Percentiles rank a stretch among this genome's conserved stretches.
Conservation (phyloP, 805 yeast species). For the Kluyveromyces starmeri region DNA sequence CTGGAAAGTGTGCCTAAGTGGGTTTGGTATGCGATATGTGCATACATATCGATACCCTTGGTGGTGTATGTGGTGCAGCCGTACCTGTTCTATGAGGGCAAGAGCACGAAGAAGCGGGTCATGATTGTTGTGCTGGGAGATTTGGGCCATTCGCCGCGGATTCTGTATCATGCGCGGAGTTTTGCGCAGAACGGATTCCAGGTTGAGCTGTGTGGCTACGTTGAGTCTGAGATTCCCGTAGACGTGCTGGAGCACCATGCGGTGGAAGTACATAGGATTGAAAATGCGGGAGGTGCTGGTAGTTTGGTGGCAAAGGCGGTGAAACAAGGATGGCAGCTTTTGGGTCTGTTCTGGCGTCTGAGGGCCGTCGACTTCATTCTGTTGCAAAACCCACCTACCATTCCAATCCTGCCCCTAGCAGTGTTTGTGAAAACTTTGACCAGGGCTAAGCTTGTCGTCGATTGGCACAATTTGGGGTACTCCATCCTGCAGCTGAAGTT, state of each 20-base stretch:
- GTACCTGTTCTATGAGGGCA: conserved; percentile 26
- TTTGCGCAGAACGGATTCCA: conserved; percentile 58
- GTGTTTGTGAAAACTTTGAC: conserved; percentile 45
- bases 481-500: conserved; percentile 67
- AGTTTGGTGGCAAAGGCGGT: conserved; percentile 5
- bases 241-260: conserved; percentile 42
- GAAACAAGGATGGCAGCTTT: conserved; percentile 4
- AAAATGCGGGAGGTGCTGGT: conserved; percentile 2
- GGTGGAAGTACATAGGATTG: conserved; percentile 39
- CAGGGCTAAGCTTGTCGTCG: conserved; percentile 62
- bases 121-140: conserved; percentile 85
- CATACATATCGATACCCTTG: conserved; percentile 38
- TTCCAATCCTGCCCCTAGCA: conserved; percentile 67
- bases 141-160: conserved; percentile 90
- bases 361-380: conserved; percentile 60
- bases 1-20: conserved; percentile 6
- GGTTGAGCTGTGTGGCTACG: conserved; percentile 81
- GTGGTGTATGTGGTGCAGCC: conserved; percentile 30
- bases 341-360: conserved; percentile 49
- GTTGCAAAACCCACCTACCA: conserved; percentile 87
- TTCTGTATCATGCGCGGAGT: conserved; percentile 81
- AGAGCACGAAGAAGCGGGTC: conserved; percentile 42
- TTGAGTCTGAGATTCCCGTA: conserved; percentile 46
- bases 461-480: conserved; percentile 95
- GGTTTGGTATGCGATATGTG: conserved; percentile 28